Conservation (phyloP, 257 asterid species). For the Pogostemon cablin region DNA sequence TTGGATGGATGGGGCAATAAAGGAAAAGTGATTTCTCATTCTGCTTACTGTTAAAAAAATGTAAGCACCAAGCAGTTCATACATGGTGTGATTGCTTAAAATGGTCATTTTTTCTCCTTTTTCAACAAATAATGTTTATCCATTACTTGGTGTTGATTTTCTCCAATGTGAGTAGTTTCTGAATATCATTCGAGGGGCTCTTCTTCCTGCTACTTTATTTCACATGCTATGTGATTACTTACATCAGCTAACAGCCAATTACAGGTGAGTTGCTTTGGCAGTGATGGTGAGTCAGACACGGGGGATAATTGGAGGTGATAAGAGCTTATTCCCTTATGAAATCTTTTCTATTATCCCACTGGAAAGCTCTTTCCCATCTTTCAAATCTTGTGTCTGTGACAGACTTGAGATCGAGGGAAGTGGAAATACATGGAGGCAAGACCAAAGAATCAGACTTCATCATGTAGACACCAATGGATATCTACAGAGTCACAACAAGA, state of each 20-base stretch:
- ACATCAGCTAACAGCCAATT: conserved; percentile 2
- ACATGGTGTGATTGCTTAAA: not conserved
- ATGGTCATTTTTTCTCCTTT: not conserved
- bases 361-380: not conserved
- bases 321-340: not conserved
- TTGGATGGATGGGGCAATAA: not conserved
- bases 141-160: not conserved
- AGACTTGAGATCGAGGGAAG: conserved; percentile 85
- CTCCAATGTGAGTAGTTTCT: not conserved
- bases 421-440: conserved; percentile 91
- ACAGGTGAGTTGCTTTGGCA: conserved; percentile 88
- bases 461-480: conserved; percentile 79
- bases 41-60: not conserved
- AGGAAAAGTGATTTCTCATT: not conserved
- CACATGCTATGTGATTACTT: not conserved
- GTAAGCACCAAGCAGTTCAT: not conserved
- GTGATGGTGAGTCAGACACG: conserved; percentile 71
- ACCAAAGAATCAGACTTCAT: conserved; percentile 72
- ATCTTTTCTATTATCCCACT: not conserved
- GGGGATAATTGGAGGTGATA: conserved; percentile 82
- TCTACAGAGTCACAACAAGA: conserved; percentile 91
- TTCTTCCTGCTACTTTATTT: conserved; percentile 10
- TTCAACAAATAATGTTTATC: not conserved
- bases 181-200: not conserved
- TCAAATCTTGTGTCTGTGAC: conserved; percentile 27